Percentiles rank a stretch among this genome's conserved stretches.
Conservation (phyloP, 2,329 filamentous ascomycete genomes). For the Didymella arachidicola region DNA sequence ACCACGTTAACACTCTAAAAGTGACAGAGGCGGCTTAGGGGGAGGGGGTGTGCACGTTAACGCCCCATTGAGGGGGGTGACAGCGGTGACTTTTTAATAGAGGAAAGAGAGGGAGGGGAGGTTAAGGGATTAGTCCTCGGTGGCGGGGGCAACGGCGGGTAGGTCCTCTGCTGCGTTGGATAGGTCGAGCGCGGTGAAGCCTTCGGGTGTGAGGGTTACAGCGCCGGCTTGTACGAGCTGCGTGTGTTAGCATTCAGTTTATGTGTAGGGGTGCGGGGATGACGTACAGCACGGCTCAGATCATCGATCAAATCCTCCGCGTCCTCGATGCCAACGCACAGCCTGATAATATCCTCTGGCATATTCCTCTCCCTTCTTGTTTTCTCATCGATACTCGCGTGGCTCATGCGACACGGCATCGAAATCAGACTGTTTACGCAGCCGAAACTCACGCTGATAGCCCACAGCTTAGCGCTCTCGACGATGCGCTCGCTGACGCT, state of each 20-base stretch:
- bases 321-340: constrained; percentile 98
- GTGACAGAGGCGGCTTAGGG: constrained; percentile 50
- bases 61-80: constrained; percentile 29
- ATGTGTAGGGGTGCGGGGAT: no score
- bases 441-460: constrained; percentile 95
- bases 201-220: constrained; percentile 83
- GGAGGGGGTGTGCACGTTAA: constrained; percentile 42
- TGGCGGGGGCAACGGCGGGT: constrained; percentile 23
- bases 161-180: constrained; percentile 22
- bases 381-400: constrained; percentile 96
- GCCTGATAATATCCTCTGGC: constrained; percentile 94
- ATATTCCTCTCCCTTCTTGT: constrained; percentile 75
- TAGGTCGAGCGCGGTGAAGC: constrained; percentile 70
- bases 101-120: no score
- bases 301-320: constrained; percentile 91
- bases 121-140: constrained; percentile 14
- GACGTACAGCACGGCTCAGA: constrained; percentile 83
- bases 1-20: constrained; percentile 48
- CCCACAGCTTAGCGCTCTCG: constrained; percentile 89
- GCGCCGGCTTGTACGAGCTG: constrained; percentile 89
- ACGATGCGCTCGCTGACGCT: constrained; percentile 89
- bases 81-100: constrained; percentile 46
- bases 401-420: constrained; percentile 99
- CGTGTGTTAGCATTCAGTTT: background rate
- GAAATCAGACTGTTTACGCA: constrained; percentile 98